phyloP scores from a whole-genome alignment of 805 yeast genomes.

The Wilhelminamyces savonicus region DNA sequence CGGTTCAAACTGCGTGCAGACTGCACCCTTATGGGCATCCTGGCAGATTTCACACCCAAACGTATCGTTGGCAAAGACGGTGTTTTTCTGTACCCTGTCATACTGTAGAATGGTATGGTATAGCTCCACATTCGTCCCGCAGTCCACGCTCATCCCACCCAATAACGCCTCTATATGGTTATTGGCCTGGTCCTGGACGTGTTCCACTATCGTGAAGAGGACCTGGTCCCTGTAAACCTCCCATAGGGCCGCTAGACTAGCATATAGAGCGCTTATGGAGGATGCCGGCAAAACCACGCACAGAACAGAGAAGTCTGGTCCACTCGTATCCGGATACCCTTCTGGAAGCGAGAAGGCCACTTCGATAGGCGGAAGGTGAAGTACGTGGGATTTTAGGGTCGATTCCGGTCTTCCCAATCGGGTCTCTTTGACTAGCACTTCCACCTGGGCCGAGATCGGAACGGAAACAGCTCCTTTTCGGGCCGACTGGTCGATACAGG shows the following conservation, averaged over 20 bases:
- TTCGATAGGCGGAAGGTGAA: constrained; percentile 23
- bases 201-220: constrained; percentile 39
- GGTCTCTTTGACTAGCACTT: constrained; percentile 6
- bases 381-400: constrained; percentile 6
- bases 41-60: constrained; percentile 56
- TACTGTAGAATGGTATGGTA: constrained; percentile 12
- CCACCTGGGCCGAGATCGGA: constrained; percentile 15
- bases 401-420: neutral
- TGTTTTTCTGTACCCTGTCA: constrained; percentile 11
- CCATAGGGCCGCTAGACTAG: constrained; percentile 25
- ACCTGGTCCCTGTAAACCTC: constrained; percentile 28
- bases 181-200: constrained; percentile 17
- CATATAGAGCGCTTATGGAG: constrained; percentile 7
- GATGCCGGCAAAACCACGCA: constrained; percentile 23
- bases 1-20: constrained; percentile 25
- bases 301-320: constrained; percentile 19
- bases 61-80: constrained; percentile 27
- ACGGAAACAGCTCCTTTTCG: constrained; percentile 20
- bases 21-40: constrained; percentile 38
- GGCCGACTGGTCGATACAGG: constrained; percentile 4
- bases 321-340: constrained; percentile 25
- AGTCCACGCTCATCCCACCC: constrained; percentile 2
- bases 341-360: constrained; percentile 24
- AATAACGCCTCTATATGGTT: constrained; percentile 5
- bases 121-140: constrained; percentile 4